Percentiles rank a stretch among this genome's conserved stretches.
Conservation (phyloP, 306 rosid genomes). For the Fragaria iinumae region DNA sequence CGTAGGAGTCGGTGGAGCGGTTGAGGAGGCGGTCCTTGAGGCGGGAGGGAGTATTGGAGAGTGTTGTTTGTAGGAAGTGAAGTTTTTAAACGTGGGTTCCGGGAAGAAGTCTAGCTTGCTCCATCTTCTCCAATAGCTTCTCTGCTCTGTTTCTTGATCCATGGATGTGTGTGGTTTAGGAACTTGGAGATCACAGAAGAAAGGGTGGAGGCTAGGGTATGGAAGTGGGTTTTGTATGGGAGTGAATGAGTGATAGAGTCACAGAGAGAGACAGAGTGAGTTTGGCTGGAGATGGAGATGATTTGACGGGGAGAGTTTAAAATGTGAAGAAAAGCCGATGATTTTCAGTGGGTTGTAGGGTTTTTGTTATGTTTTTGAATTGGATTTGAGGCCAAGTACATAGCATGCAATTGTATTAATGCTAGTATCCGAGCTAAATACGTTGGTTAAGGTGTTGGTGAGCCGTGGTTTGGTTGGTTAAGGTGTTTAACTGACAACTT, state of each 20-base stretch:
- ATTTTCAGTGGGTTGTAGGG: background rate
- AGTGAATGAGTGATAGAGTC: background rate
- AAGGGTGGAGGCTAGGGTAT: background rate
- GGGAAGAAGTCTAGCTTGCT: conserved; percentile 71
- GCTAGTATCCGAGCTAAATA: no score
- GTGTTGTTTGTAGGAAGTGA: conserved; percentile 49
- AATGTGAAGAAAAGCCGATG: background rate
- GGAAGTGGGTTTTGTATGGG: background rate
- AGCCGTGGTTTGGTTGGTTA: no score
- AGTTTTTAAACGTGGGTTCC: conserved; percentile 49
- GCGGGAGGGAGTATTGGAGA: conserved; percentile 58
- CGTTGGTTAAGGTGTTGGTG: no score
- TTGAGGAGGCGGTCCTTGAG: conserved; percentile 65
- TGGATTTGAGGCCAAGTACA: no score
- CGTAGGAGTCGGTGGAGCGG: conserved; percentile 73
- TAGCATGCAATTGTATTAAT: no score
- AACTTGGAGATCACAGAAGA: background rate
- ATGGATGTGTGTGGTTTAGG: background rate
- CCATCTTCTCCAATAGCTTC: conserved; percentile 81
- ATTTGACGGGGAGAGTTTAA: background rate
- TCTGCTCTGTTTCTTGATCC: background rate
- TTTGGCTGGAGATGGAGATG: background rate
- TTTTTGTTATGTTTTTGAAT: no score
- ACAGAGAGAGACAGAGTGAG: background rate
- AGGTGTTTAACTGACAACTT: no score